phyloP scores from a whole-genome alignment of 1,284 basidiomycete genomes.

The Marasmius tenuissimus region DNA sequence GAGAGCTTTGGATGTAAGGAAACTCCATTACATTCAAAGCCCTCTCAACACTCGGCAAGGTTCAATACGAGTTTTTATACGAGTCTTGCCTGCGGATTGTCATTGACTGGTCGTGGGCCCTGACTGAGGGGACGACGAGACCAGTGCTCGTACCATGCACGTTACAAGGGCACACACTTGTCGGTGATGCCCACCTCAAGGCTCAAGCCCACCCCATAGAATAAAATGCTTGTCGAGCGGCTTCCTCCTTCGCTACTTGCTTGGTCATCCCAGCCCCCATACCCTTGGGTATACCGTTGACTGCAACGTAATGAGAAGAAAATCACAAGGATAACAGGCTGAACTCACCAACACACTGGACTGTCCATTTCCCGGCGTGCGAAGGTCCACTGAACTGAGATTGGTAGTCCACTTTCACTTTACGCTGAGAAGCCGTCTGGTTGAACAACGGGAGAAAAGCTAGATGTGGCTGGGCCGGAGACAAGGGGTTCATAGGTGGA shows the following conservation, averaged over 20 bases:
- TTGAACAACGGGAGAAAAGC: slow-evolving; percentile 73
- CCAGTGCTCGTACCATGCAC: too few relatives aligned
- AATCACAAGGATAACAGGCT: background rate
- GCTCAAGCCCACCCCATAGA: slow-evolving; percentile 67
- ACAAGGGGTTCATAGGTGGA: slow-evolving; percentile 46
- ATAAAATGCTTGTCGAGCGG: slow-evolving; percentile 65
- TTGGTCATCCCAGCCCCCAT: slow-evolving; percentile 61
- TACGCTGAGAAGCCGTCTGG: slow-evolving; percentile 64
- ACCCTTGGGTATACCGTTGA: slow-evolving; percentile 68
- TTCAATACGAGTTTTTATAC: too few relatives aligned
- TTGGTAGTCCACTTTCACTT: slow-evolving; percentile 59
- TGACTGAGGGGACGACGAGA: too few relatives aligned
- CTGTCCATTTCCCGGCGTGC: slow-evolving; percentile 65
- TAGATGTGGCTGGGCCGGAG: slow-evolving; percentile 55
- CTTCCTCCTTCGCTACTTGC: slow-evolving; percentile 73
- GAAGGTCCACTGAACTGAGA: slow-evolving; percentile 59
- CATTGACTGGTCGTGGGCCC: too few relatives aligned
- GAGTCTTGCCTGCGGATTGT: too few relatives aligned
- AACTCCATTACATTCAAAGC: too few relatives aligned
- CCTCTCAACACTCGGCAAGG: too few relatives aligned
- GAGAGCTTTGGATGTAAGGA: too few relatives aligned
- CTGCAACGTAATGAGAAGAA: slow-evolving; percentile 33
- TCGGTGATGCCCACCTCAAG: background rate
- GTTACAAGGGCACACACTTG: too few relatives aligned
- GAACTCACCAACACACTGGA: slow-evolving; percentile 59